These are phyloP conservation scores for Boletus insuetus DNA, from an alignment of 768 basidiomycete genomes.

Conservation along the genomic window DNA sequence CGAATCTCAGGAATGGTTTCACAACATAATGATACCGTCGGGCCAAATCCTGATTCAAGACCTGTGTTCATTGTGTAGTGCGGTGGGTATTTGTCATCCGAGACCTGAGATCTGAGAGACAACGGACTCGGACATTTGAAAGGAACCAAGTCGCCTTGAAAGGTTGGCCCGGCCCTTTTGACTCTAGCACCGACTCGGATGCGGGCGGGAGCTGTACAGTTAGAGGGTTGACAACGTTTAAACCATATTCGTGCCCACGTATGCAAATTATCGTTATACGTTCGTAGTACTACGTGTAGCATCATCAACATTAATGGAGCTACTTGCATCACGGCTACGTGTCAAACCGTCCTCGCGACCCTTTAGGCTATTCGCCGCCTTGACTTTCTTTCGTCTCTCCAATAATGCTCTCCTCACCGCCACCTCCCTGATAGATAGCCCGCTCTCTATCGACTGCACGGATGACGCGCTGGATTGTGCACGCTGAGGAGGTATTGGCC, in stretches of 20 bases:
- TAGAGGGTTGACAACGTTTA: too few relatives aligned
- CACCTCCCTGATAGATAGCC: slow-evolving; percentile 19
- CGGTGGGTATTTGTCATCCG: too few relatives aligned
- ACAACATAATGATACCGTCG: background rate
- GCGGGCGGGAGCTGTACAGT: too few relatives aligned
- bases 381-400: slow-evolving; percentile 25
- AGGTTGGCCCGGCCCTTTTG: too few relatives aligned
- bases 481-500: slow-evolving; percentile 19
- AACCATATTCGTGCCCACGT: too few relatives aligned
- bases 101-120: too few relatives aligned
- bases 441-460: slow-evolving; percentile 22
- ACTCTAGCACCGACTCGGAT: too few relatives aligned
- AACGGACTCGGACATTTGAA: too few relatives aligned
- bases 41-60: too few relatives aligned
- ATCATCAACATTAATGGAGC: background rate
- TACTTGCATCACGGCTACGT: background rate
- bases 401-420: slow-evolving; percentile 25
- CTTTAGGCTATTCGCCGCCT: slow-evolving; percentile 6
- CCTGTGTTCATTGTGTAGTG: too few relatives aligned
- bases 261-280: background rate
- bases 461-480: slow-evolving; percentile 28
- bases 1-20: too few relatives aligned
- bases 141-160: too few relatives aligned
- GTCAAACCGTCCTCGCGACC: background rate
- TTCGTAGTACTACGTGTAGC: background rate